Evolutionary conservation across 225 moss, liverwort and hornwort genomes (phyloP).

Genomic region (Pleurozium schreberi): DNA sequence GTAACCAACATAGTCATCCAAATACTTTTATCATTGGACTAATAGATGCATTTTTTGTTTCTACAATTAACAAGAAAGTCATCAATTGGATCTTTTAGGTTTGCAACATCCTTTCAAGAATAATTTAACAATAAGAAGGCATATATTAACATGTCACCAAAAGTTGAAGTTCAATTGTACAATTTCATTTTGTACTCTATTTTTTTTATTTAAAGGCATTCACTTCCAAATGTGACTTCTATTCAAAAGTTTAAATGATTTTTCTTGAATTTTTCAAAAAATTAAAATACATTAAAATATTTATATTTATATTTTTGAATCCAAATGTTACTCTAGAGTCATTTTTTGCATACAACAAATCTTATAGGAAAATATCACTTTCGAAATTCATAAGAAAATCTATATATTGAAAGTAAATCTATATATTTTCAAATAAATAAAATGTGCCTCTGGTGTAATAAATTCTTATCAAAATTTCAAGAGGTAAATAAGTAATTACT

Average conservation of each 20-base stretch:
- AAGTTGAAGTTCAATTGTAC: neutral
- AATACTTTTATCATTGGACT: neutral
- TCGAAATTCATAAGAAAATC: neutral
- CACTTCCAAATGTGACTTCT: too few relatives aligned
- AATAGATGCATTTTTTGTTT: neutral
- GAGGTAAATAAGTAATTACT: too few relatives aligned
- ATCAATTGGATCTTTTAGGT: neutral
- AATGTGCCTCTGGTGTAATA: neutral
- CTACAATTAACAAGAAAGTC: neutral
- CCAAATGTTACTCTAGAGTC: rapidly evolving
- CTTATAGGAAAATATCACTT: neutral
- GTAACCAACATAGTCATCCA: rapidly evolving
- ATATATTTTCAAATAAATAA: neutral
- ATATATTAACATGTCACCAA: rapidly evolving
- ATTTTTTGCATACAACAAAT: rapidly evolving
- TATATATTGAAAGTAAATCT: neutral
- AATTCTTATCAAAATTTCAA: too few relatives aligned
- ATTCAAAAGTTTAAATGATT: rapidly evolving
- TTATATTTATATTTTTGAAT: neutral
- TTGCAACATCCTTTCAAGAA: rapidly evolving
- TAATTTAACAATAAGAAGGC: neutral
- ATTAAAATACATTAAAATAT: neutral
- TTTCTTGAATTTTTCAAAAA: too few relatives aligned
- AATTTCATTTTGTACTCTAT: neutral
- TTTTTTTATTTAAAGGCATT: neutral